phyloP scores from a whole-genome alignment of 495 filamentous ascomycete species.

The Aspergillus cavernicola region DNA sequence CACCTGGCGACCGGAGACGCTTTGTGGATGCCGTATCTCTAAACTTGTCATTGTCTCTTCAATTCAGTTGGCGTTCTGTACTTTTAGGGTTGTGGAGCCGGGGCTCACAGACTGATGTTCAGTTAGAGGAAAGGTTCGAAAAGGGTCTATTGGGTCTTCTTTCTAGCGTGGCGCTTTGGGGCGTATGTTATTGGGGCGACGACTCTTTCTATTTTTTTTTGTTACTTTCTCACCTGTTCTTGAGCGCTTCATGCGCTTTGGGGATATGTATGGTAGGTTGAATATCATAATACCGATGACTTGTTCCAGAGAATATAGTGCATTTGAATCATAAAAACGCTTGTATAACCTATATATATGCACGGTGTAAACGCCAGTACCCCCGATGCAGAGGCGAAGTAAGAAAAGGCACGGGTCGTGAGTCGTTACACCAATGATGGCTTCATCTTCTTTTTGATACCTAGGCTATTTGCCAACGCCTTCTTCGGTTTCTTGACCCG shows the following conservation, averaged over 20 bases:
- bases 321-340: background rate
- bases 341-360: background rate
- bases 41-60: slow-evolving; percentile 25
- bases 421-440: slow-evolving; percentile 41
- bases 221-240: background rate
- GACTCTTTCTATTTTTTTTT: slow-evolving; percentile 12
- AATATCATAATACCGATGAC: slow-evolving; percentile 6
- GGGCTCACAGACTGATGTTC: slow-evolving; percentile 17
- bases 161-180: slow-evolving; percentile 37
- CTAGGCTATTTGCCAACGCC: slow-evolving; percentile 63
- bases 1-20: slow-evolving; percentile 80
- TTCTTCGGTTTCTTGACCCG: slow-evolving; percentile 81
- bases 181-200: slow-evolving; percentile 20
- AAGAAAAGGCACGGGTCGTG: background rate
- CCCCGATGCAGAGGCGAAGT: background rate
- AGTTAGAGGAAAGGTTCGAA: slow-evolving; percentile 12
- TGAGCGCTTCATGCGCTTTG: too few species aligned
- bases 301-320: background rate
- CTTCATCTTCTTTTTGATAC: slow-evolving; percentile 82
- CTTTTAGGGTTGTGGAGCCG: slow-evolving; percentile 15
- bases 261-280: too few species aligned
- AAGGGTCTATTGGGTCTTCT: slow-evolving; percentile 15
- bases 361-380: slow-evolving; percentile 1
- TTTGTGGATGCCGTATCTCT: slow-evolving; percentile 97
- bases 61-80: slow-evolving; percentile 18